Evolutionary conservation across 106 monocot species (phyloP).

Genomic region (Platanthera guangdongensis): DNA sequence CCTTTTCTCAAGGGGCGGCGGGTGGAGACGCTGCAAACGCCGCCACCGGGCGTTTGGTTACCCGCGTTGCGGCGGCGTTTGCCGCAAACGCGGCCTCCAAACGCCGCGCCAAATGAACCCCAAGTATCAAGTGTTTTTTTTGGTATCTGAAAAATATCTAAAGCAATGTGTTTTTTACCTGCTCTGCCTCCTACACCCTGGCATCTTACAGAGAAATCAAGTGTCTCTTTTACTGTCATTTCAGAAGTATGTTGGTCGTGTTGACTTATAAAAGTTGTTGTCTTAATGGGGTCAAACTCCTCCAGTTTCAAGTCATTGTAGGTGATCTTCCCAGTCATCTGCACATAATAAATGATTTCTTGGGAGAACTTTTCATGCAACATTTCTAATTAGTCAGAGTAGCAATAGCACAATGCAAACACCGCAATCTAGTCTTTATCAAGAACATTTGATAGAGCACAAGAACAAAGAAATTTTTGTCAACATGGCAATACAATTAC

Average conservation of each 20-base stretch:
- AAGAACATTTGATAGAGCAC: neutral
- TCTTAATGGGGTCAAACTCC: slow-evolving; percentile 21
- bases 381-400: neutral
- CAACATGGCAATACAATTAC: neutral
- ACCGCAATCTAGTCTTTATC: neutral
- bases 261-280: slow-evolving; percentile 23
- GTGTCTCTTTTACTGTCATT: slow-evolving; percentile 30
- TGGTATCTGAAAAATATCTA: too few species aligned
- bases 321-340: slow-evolving; percentile 14
- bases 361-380: neutral
- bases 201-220: slow-evolving; percentile 21
- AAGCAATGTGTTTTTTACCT: slow-evolving; percentile 6
- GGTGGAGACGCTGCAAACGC: too few species aligned
- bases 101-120: too few species aligned
- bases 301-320: slow-evolving; percentile 15
- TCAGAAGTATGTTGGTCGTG: slow-evolving; percentile 18
- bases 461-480: neutral
- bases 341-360: neutral
- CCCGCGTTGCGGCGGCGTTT: too few species aligned
- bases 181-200: slow-evolving; percentile 20
- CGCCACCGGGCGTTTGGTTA: too few species aligned
- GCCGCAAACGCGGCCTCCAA: too few species aligned
- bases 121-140: too few species aligned
- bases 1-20: too few species aligned
- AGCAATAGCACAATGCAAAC: neutral